Conservation (phyloP, 164 flowering plant genomes). For the Brasenia schreberi region DNA sequence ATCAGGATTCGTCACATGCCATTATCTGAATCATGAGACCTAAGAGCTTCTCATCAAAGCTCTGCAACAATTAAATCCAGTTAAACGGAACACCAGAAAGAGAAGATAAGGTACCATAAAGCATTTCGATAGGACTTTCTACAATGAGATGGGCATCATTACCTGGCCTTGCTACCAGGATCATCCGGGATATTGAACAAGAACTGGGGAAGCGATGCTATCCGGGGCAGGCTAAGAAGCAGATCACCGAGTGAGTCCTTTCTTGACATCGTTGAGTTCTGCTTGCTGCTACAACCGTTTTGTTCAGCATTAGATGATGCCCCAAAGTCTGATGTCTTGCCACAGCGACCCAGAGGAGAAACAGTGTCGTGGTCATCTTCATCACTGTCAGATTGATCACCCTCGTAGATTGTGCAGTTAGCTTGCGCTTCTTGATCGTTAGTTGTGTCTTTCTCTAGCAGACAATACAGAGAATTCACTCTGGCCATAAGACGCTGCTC, state of each 20-base stretch:
- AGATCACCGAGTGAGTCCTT: constrained; percentile 74
- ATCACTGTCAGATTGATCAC: constrained; percentile 9
- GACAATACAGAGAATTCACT: constrained; percentile 78
- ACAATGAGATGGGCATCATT: constrained; percentile 1
- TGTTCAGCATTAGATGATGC: constrained; percentile 12
- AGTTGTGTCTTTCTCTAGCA: constrained; percentile 48
- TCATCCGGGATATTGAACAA: constrained; percentile 68
- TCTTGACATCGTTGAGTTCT: constrained; percentile 41
- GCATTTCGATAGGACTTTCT: too few species aligned
- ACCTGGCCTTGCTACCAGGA: constrained; percentile 32
- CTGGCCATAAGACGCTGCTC: constrained; percentile 70
- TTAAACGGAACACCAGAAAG: neutral
- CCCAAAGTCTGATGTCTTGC: constrained; percentile 7
- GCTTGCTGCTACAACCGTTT: constrained; percentile 23
- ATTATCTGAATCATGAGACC: neutral
- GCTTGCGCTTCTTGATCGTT: constrained; percentile 18
- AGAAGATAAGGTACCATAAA: neutral
- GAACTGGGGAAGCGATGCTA: constrained; percentile 76
- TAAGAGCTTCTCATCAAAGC: neutral
- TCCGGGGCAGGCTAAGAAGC: constrained; percentile 76
- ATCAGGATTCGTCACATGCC: neutral
- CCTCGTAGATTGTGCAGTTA: neutral
- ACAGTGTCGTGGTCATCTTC: constrained; percentile 6
- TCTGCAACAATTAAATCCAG: neutral
- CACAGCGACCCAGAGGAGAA: constrained; percentile 2